Evolutionary conservation across 2,329 filamentous ascomycete species (phyloP).

Genomic region (Pseudogymnoascus verrucosus): DNA sequence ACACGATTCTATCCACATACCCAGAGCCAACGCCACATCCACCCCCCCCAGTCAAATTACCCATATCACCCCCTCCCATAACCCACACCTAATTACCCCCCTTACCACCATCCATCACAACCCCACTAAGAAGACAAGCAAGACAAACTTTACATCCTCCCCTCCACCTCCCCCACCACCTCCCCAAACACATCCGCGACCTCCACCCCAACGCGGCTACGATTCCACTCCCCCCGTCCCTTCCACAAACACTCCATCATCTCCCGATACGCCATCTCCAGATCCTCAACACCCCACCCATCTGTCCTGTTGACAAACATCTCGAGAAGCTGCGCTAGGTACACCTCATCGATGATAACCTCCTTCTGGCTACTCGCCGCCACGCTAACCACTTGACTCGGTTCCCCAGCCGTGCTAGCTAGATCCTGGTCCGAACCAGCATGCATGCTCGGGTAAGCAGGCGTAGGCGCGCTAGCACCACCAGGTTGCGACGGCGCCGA

Average conservation of each 20-base stretch:
- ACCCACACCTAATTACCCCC: not conserved
- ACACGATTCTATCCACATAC: conserved; percentile 5
- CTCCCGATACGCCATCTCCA: conserved; percentile 86
- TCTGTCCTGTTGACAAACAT: conserved; percentile 22
- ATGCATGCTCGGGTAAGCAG: conserved; percentile 18
- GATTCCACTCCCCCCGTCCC: conserved; percentile 72
- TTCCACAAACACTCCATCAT: conserved; percentile 89
- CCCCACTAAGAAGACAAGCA: too few species aligned
- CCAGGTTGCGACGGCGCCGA: not conserved
- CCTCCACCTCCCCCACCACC: conserved; percentile 50
- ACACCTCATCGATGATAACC: conserved; percentile 34
- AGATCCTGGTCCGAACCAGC: not conserved
- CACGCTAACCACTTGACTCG: not conserved
- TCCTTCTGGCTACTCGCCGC: conserved; percentile 21
- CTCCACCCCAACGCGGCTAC: conserved; percentile 58
- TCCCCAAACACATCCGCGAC: conserved; percentile 69
- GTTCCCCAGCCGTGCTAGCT: not conserved
- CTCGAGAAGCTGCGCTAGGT: conserved; percentile 19
- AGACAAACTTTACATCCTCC: too few species aligned
- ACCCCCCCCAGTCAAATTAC: not conserved
- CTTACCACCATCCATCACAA: too few species aligned
- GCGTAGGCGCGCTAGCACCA: conserved; percentile 15
- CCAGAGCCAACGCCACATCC: not conserved
- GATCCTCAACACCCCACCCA: conserved; percentile 64
- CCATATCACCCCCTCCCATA: not conserved